Evolutionary conservation across 352 stramenopile genomes (phyloP).

Genomic region (Aphanomyces cochlioides): DNA sequence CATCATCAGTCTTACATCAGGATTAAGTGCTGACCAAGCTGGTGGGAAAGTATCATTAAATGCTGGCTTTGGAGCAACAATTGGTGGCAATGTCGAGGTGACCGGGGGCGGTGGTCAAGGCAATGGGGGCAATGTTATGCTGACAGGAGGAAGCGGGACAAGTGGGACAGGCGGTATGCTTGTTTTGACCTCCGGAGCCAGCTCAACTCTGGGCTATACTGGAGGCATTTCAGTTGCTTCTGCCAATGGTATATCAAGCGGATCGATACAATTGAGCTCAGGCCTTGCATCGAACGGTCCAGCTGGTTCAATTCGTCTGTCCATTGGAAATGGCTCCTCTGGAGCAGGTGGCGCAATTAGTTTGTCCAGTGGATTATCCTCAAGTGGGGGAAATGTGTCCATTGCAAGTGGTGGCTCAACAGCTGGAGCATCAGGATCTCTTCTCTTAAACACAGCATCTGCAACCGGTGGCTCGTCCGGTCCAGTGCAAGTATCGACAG

Average conservation of each 20-base stretch:
- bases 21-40: background rate
- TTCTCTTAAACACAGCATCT: conserved; percentile 30
- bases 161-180: conserved; percentile 1
- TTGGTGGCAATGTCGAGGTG: conserved; percentile 34
- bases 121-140: conserved; percentile 26
- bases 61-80: background rate
- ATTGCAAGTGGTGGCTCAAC: conserved; percentile 42
- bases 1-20: background rate
- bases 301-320: conserved; percentile 15
- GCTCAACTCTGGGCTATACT: background rate
- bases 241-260: background rate
- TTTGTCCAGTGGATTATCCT: background rate
- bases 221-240: background rate
- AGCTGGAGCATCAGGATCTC: conserved; percentile 30
- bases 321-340: conserved; percentile 24
- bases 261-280: background rate
- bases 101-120: conserved; percentile 33
- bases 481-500: conserved; percentile 26
- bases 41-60: background rate
- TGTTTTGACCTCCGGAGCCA: background rate
- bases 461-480: conserved; percentile 31
- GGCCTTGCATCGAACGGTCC: background rate
- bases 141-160: conserved; percentile 20
- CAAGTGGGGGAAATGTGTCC: conserved; percentile 31
- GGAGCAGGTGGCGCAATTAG: conserved; percentile 26